These are phyloP conservation scores for Lotmaria passim DNA, from an alignment of 208 protist genomes.

Conservation along the genomic window DNA sequence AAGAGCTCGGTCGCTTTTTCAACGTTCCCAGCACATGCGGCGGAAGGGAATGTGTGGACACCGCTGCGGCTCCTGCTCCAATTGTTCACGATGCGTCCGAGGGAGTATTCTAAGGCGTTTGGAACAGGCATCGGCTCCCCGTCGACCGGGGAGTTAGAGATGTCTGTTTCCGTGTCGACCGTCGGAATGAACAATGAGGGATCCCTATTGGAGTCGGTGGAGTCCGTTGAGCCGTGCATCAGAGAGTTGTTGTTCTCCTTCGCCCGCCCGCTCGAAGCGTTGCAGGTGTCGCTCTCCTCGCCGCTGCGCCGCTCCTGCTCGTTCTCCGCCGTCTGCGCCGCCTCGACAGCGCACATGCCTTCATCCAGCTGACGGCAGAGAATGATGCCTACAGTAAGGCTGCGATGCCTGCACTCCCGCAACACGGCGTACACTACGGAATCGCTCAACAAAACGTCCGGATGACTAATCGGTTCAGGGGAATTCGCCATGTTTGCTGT, in stretches of 20 bases:
- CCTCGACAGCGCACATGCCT: slow-evolving; percentile 15
- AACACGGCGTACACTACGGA: slow-evolving; percentile 21
- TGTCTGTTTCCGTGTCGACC: slow-evolving; percentile 5
- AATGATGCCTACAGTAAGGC: slow-evolving; percentile 3
- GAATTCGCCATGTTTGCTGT: not conserved
- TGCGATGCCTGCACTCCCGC: slow-evolving; percentile 24
- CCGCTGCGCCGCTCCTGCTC: not conserved
- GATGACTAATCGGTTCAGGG: not conserved
- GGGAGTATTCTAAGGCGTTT: not conserved
- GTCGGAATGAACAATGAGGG: slow-evolving; percentile 17
- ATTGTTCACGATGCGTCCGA: not conserved
- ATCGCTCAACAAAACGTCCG: slow-evolving; percentile 1
- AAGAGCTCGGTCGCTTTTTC: slow-evolving; percentile 5
- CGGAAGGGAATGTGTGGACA: not conserved
- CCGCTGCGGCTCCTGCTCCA: not conserved
- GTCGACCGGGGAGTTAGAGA: not conserved
- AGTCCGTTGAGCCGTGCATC: not conserved
- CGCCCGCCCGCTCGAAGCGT: not conserved
- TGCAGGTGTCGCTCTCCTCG: not conserved
- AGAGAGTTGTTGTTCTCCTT: slow-evolving; percentile 1
- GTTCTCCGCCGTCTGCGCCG: not conserved
- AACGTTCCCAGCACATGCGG: not conserved
- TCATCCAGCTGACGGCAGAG: slow-evolving; percentile 13
- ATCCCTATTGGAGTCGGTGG: slow-evolving; percentile 4
- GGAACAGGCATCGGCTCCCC: not conserved